These are phyloP conservation scores for Sinapis alba DNA, from an alignment of 441 rosid species.

Conservation along the genomic window DNA sequence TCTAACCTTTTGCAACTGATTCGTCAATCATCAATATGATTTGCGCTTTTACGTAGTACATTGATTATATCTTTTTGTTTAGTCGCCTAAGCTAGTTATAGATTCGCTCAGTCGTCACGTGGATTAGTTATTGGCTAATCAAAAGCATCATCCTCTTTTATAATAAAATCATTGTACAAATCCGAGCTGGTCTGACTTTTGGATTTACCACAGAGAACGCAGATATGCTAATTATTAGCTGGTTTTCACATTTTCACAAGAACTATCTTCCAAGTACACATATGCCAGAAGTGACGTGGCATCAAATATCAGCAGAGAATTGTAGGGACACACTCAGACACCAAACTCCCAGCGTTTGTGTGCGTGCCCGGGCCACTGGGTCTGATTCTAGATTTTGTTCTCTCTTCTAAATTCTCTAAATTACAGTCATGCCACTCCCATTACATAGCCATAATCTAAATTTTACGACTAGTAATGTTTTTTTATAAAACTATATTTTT, in stretches of 20 bases:
- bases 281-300: conserved; percentile 10
- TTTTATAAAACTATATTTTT: no score
- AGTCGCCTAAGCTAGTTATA: not conserved
- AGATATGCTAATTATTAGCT: not conserved
- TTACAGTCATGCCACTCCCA: not conserved
- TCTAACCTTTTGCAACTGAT: not conserved
- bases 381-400: not conserved
- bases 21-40: not conserved
- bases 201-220: not conserved
- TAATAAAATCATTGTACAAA: not conserved
- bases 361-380: conserved; percentile 13
- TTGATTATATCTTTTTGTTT: no score
- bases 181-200: not conserved
- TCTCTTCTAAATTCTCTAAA: not conserved
- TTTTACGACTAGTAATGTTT: not conserved
- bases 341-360: conserved; percentile 1
- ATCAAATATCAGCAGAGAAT: not conserved
- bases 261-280: not conserved
- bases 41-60: no score
- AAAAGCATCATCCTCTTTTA: not conserved
- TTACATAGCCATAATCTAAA: not conserved
- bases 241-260: not conserved
- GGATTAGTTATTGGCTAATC: not conserved
- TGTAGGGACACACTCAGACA: not conserved
- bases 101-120: not conserved